Base-by-base conservation (phyloP, 2,329 filamentous ascomycete species). In the Cytospora chrysosperma region DNA sequence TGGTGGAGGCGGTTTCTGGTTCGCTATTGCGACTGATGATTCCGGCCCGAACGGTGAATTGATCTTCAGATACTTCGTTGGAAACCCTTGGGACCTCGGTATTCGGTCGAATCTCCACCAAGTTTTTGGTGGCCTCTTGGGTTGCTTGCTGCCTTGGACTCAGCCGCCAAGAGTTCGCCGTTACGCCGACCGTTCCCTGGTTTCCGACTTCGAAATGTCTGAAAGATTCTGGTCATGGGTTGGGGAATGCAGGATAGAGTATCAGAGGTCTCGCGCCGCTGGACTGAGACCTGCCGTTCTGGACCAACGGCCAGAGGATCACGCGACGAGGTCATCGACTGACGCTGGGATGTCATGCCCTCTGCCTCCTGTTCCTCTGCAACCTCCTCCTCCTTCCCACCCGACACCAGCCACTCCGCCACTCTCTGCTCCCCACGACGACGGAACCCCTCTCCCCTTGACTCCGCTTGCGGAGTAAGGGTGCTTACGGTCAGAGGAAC, bases 81-180 rank as follows among this genome's bases (percentile, higher is more conserved):
- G 61, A 28, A 63, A 60, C 28, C 61, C 61, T 21, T 63, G 61
- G 61, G 61, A 63, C 40, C 56, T 63, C 51, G 56, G 55, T 15
- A 50, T 50, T 43, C 50, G 56, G 32, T 56, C 49, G 49, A 60
- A 63, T 28, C 34, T 63, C 56, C 47, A 43, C 61, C 61, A 63
- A 58, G 56, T 50, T 4, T 63, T 63, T 63, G 56, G 61, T 53
- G 50, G 61, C 10, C 50, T 54, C 61, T 63, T 56, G 61, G 50
- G 27, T 63, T 55, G 34, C 61, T 59, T 63, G 56, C 56, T 63
- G 61, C 61, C 56, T 56, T 63, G 61, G 61, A 59, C 34, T 43
- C 61, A 52, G 56, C 56, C 61, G 47, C 61, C 28, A 21, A 26
- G 61, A 34, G 50, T 58, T 30, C 34, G 30, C 21, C 34, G 50